Evolutionary conservation across 2,329 filamentous ascomycete species (phyloP).

Genomic region (Amesomyces nigricolor): DNA sequence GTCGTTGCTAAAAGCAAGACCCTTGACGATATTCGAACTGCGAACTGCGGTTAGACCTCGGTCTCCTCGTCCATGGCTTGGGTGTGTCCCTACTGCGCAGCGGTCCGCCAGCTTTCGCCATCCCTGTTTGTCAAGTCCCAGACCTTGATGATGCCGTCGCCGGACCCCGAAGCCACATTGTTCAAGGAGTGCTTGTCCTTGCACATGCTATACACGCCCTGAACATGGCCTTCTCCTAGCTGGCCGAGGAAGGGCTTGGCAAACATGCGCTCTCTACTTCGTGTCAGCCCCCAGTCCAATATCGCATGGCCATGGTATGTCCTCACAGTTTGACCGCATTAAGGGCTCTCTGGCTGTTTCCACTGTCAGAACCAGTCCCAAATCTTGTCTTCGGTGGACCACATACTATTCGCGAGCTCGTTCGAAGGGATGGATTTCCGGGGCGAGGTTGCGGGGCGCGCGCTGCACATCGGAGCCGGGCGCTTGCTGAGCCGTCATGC

Average conservation of each 20-base stretch:
- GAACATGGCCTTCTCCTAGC: conserved; percentile 84
- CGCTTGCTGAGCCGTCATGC: conserved; percentile 28
- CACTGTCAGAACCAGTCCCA: conserved; percentile 6
- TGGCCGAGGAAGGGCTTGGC: conserved; percentile 69
- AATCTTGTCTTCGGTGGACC: not conserved
- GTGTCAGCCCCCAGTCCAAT: conserved; percentile 9
- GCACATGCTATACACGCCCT: conserved; percentile 77
- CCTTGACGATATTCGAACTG: conserved; percentile 81
- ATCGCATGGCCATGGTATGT: not conserved
- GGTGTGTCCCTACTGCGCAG: conserved; percentile 54
- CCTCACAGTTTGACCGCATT: conserved; percentile 29
- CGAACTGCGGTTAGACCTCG: not conserved
- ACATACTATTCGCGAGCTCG: conserved; percentile 28
- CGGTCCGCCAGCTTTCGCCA: conserved; percentile 62
- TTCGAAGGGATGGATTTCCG: conserved; percentile 29
- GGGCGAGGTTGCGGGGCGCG: conserved; percentile 29
- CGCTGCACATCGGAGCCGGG: conserved; percentile 30
- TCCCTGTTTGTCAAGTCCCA: conserved; percentile 57
- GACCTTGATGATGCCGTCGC: conserved; percentile 86
- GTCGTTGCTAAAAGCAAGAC: conserved; percentile 81
- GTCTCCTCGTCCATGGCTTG: not conserved
- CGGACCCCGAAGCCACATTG: conserved; percentile 74
- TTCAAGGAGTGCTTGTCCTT: conserved; percentile 72
- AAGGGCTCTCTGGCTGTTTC: conserved; percentile 25
- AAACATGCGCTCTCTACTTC: conserved; percentile 46